These are phyloP conservation scores for Talaromyces islandicus DNA, from an alignment of 2,329 filamentous ascomycete species.

Conservation along the genomic window DNA sequence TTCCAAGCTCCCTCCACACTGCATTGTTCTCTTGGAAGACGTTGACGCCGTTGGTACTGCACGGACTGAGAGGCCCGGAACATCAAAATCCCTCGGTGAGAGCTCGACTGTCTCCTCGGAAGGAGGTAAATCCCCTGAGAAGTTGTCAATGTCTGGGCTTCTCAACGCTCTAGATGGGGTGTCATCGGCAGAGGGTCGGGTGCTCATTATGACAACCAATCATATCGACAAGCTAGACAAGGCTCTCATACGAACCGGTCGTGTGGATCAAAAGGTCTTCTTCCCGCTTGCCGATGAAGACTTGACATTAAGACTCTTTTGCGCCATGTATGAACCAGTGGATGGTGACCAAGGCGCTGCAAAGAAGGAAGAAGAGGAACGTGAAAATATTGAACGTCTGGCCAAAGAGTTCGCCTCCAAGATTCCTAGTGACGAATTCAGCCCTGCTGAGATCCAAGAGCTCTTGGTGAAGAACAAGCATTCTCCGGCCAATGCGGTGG, in stretches of 20 bases:
- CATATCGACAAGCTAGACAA: conserved; percentile 66
- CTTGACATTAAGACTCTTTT: not conserved
- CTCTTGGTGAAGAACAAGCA: conserved; percentile 2
- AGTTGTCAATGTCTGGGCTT: conserved; percentile 60
- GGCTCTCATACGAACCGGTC: conserved; percentile 66
- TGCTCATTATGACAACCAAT: conserved; percentile 81
- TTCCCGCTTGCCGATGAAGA: not conserved
- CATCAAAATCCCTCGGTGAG: not conserved
- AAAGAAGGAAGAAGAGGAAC: not conserved
- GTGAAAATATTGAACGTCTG: not conserved
- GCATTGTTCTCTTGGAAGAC: no score
- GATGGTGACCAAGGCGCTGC: not conserved
- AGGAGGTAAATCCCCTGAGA: conserved; percentile 1
- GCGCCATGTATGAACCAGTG: not conserved
- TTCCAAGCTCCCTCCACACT: no score
- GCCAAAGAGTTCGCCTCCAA: conserved; percentile 1
- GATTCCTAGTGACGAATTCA: not conserved
- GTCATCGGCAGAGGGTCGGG: conserved; percentile 67
- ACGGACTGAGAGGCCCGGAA: conserved; percentile 25
- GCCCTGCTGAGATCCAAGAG: conserved; percentile 1
- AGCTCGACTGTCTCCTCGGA: not conserved
- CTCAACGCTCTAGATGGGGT: conserved; percentile 82
- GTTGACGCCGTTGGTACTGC: no score
- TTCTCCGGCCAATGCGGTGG: conserved; percentile 2
- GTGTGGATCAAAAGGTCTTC: conserved; percentile 47